Evolutionary conservation across 371 early-diverging fungal genomes (phyloP), one percentile per base, ranked within the genome.

Genomic region (Rhizomucor pusillus): DNA sequence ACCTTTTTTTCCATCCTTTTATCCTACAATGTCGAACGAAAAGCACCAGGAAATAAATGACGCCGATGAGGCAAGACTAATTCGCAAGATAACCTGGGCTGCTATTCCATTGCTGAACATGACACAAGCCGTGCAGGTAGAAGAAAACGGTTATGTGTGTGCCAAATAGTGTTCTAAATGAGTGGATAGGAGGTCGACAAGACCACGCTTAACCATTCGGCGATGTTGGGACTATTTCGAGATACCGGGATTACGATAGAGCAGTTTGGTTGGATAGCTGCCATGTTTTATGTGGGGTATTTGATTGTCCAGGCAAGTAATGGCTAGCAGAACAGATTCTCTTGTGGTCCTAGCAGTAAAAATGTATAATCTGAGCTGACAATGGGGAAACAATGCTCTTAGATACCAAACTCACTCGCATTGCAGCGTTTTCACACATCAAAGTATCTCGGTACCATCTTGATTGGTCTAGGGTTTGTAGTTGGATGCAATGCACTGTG

Each of bases 401-500:
- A 73, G 73, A 23, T 69, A n/a, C 73, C 73, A 13, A 73, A 69
- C 33, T 65, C 66, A 25, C 67, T 48, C 49, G 48, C 66, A 9
- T 40, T 73, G 44, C 73, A 73, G 34, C 59, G 67, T 10, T 36
- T 69, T 9, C 54, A 57, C 1, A 50, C 69, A 9, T 67, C 56
- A 4, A 65, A 59, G 41, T 67, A 69, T 16, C 60, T 69, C 33
- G 73, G 73, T 3, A 41, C 52, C n/a, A 54, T 69, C 25, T 59
- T 69, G 12, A n/a, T 69, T 18, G 12, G 62, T 19, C 69, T 69
- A 69, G 73, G 73, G 6, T 23, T 55, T 13, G 48, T 60, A 5
- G 23, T 69, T 5, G 56, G 57, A 9, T 56, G 55, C 40, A 73
- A 60, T 13, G 56, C 67, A 0, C 50, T 63, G 25, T 60, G 56